Evolutionary conservation across 495 filamentous ascomycete species (phyloP), one percentile per base, ranked within the genome.

Genomic region (Podospora conica): DNA sequence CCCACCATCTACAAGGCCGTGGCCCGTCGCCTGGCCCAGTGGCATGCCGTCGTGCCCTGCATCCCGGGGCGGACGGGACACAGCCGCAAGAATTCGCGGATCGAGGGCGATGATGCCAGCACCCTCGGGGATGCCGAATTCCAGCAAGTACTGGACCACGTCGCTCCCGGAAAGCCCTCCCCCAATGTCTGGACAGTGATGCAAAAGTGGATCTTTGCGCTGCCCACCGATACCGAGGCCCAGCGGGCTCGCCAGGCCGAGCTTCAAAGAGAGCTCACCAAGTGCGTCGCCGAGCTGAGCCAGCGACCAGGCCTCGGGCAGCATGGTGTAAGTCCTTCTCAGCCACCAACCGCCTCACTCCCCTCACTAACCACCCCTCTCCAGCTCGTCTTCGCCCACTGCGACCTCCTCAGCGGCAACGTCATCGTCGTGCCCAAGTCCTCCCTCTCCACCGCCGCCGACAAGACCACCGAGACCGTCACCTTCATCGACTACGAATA

Each of bases 401-500:
- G 93, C 79, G 95, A 99, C 77, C 85, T 99, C 18, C 84, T 99
- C 9, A 91, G 88, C 74, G 95, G 93, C 61, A 99, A 99, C 74
- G 91, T 99, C 63, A 97, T 99, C 67, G 84, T 96, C 58, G 79
- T 87, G n/a, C 90, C 90, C 24, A 73, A 76, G 4, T 69, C 78
- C 40, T 8, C 40, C 18, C 69, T 75, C 12, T 67, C 57, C 15
- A 63, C 73, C 15, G 72, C 66, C 53, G 68, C 69, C 53, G 63
- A 78, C 28, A 70, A 76, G 31, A 80, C 58, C 56, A 62, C 68
- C 71, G 83, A 66, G 71, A 80, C 63, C 8, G 91, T 98, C 57
- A 87, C 86, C 73, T 98, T 99, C 75, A 98, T 99, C 72, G 95
- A 99, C 78, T 99, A 98, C 79, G 95, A 99, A 78, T 96, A 95